phyloP scores from a whole-genome alignment of 2,329 filamentous ascomycete species.

The Rutstroemia sp. region DNA sequence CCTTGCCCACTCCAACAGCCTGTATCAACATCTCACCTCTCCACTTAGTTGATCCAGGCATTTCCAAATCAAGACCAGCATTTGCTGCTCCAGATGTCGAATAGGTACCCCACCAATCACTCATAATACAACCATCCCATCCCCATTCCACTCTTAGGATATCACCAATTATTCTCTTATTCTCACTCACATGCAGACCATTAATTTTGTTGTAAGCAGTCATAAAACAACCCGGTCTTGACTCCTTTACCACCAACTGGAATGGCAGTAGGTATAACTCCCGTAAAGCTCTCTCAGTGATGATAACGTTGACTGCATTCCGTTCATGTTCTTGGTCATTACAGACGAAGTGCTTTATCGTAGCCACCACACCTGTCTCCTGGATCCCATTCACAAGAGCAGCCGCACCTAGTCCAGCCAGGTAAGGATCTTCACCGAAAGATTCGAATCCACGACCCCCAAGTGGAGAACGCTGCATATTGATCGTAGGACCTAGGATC shows the following conservation, averaged over 20 bases:
- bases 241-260: slow-evolving; percentile 46
- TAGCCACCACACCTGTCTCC: slow-evolving; percentile 47
- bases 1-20: slow-evolving; percentile 15
- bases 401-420: slow-evolving; percentile 47
- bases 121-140: slow-evolving; percentile 51
- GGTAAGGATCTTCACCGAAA: slow-evolving; percentile 49
- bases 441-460: slow-evolving; percentile 55
- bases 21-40: slow-evolving; percentile 18
- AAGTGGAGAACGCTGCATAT: slow-evolving; percentile 53
- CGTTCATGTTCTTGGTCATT: slow-evolving; percentile 55
- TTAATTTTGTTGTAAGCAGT: slow-evolving; percentile 54
- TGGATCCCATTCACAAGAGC: slow-evolving; percentile 49
- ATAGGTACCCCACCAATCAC: slow-evolving; percentile 43
- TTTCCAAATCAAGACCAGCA: slow-evolving; percentile 33
- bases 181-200: slow-evolving; percentile 48
- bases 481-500: slow-evolving; percentile 55
- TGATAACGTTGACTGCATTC: slow-evolving; percentile 46
- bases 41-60: slow-evolving; percentile 30
- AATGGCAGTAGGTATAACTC: slow-evolving; percentile 54
- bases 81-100: slow-evolving; percentile 23
- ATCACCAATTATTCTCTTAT: slow-evolving; percentile 40
- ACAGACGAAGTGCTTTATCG: slow-evolving; percentile 54
- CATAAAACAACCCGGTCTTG: slow-evolving; percentile 48
- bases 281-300: slow-evolving; percentile 48
- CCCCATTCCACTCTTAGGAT: slow-evolving; percentile 51